These are phyloP conservation scores for Termitomyces sp. DNA, from an alignment of 768 basidiomycete genomes.

Conservation along the genomic window DNA sequence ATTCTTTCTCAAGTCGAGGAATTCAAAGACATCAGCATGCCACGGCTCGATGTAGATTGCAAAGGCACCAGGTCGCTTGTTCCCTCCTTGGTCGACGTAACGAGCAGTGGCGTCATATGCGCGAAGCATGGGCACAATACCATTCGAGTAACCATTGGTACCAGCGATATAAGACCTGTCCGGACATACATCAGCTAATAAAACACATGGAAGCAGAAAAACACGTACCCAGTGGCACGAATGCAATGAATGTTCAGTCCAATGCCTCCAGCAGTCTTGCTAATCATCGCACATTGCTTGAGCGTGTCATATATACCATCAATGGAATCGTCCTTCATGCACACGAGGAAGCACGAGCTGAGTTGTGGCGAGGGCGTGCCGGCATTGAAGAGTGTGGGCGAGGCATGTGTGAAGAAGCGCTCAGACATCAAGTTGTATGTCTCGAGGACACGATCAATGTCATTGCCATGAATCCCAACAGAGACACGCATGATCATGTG, in stretches of 20 bases:
- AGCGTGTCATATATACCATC: slow-evolving; percentile 99
- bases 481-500: slow-evolving; percentile 99
- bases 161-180: slow-evolving; percentile 94
- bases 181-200: not conserved
- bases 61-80: slow-evolving; percentile 98
- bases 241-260: slow-evolving; percentile 96
- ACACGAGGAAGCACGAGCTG: slow-evolving; percentile 94
- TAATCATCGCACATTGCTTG: slow-evolving; percentile 98
- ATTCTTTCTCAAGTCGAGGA: slow-evolving; percentile 97
- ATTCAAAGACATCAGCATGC: slow-evolving; percentile 97
- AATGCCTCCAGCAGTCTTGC: slow-evolving; percentile 98
- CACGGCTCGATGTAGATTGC: slow-evolving; percentile 99
- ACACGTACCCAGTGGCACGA: slow-evolving; percentile 81
- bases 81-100: slow-evolving; percentile 98
- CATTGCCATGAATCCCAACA: slow-evolving; percentile 89
- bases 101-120: slow-evolving; percentile 97
- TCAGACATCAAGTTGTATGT: slow-evolving; percentile 97
- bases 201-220: not conserved
- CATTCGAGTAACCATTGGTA: slow-evolving; percentile 98
- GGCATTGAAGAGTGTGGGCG: slow-evolving; percentile 96
- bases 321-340: slow-evolving; percentile 98
- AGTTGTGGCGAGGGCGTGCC: slow-evolving; percentile 95
- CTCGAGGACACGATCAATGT: slow-evolving; percentile 85
- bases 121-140: slow-evolving; percentile 98
- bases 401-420: slow-evolving; percentile 97